Evolutionary conservation across 176 grass and related monocot genomes (phyloP).

Genomic region (Carex myosuroides): DNA sequence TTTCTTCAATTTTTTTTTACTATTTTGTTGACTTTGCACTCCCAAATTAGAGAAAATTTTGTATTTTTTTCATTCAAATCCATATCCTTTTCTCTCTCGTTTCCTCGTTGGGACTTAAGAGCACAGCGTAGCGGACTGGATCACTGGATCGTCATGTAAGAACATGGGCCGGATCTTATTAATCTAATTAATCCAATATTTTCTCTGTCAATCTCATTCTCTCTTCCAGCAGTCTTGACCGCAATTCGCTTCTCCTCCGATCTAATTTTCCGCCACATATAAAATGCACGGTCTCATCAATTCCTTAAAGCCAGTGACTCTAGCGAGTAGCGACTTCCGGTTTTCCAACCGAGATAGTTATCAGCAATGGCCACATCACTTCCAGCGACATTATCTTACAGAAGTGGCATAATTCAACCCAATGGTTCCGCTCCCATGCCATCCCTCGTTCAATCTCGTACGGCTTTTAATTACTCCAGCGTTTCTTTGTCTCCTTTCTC

Average conservation of each 20-base stretch:
- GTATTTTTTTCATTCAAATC: too few species aligned
- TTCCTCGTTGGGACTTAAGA: too few species aligned
- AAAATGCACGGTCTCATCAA: background rate
- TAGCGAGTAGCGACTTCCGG: background rate
- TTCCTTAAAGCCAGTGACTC: background rate
- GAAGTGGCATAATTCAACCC: background rate
- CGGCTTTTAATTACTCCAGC: background rate
- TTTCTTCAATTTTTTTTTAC: too few species aligned
- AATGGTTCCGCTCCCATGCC: background rate
- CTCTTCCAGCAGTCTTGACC: background rate
- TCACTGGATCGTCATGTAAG: background rate
- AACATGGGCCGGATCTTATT: background rate
- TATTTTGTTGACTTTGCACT: too few species aligned
- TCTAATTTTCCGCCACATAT: conserved; percentile 14
- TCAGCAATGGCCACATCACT: conserved; percentile 6
- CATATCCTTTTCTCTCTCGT: too few species aligned
- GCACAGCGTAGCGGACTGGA: background rate
- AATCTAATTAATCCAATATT: background rate
- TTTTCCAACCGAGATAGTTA: background rate
- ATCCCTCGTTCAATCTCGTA: conserved; percentile 14
- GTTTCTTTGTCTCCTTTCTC: background rate
- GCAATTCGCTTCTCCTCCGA: background rate
- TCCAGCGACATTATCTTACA: background rate
- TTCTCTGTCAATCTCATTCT: background rate
- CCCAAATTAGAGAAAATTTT: too few species aligned